Conservation (phyloP, 805 yeast species). For the Lipomyces sp. region DNA sequence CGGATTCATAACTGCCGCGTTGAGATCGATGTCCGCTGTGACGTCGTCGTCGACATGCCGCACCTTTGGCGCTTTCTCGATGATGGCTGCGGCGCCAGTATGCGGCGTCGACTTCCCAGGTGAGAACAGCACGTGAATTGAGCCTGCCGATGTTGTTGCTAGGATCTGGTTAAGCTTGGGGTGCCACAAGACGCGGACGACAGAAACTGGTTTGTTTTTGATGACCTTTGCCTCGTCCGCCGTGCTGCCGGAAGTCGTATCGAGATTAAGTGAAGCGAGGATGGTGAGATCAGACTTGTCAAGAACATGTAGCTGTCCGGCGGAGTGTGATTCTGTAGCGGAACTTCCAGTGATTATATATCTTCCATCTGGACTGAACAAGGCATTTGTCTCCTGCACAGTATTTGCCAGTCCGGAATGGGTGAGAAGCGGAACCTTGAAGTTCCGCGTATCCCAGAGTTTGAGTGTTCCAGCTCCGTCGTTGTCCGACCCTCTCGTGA, state of each 20-base stretch:
- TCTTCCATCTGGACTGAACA: slow-evolving; percentile 33
- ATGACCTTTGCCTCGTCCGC: slow-evolving; percentile 10
- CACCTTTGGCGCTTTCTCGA: slow-evolving; percentile 32
- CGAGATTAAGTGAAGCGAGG: slow-evolving; percentile 23
- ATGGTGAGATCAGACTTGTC: slow-evolving; percentile 35
- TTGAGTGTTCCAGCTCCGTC: slow-evolving; percentile 31
- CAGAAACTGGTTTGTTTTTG: slow-evolving; percentile 9
- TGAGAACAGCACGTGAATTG: slow-evolving; percentile 33
- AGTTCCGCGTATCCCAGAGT: slow-evolving; percentile 36
- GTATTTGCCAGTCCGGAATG: slow-evolving; percentile 21
- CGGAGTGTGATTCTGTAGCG: slow-evolving; percentile 4
- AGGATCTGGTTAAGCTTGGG: slow-evolving; percentile 35
- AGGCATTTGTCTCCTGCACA: slow-evolving; percentile 26
- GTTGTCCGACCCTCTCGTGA: slow-evolving; percentile 21
- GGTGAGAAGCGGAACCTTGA: slow-evolving; percentile 29
- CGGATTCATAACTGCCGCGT: slow-evolving; percentile 29
- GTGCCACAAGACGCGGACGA: slow-evolving; percentile 33
- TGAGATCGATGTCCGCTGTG: slow-evolving; percentile 33
- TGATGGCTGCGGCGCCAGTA: slow-evolving; percentile 34
- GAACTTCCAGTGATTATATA: slow-evolving; percentile 33
- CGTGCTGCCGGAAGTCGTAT: neutral
- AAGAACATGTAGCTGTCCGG: slow-evolving; percentile 30
- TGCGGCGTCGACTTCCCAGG: slow-evolving; percentile 28
- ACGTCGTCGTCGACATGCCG: slow-evolving; percentile 38
- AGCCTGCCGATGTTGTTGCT: slow-evolving; percentile 35